Evolutionary conservation across 257 asterid genomes (phyloP).

Genomic region (Jacaranda copaia): DNA sequence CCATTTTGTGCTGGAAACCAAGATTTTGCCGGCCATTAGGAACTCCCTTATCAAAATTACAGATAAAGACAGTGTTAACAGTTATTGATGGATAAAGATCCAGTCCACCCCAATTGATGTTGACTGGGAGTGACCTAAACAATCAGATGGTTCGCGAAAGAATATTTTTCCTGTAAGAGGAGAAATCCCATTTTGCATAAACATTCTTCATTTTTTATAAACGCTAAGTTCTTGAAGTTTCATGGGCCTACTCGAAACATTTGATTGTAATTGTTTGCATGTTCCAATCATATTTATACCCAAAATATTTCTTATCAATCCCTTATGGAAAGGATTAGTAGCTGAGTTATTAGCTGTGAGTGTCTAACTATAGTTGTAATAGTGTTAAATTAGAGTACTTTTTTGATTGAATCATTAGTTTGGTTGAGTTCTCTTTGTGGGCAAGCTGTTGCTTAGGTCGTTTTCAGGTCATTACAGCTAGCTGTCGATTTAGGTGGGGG

Average conservation of each 20-base stretch:
- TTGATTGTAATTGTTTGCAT: neutral
- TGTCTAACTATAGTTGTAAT: neutral
- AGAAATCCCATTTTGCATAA: neutral
- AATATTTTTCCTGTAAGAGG: neutral
- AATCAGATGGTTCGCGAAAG: slow-evolving; percentile 11
- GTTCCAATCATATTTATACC: neutral
- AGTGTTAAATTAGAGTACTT: neutral
- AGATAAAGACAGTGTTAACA: neutral
- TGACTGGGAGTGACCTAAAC: neutral
- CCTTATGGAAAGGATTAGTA: neutral
- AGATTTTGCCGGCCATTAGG: too few species aligned
- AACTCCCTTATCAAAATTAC: too few species aligned
- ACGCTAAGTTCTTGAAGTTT: slow-evolving; percentile 11
- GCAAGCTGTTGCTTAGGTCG: slow-evolving; percentile 13
- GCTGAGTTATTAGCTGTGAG: neutral
- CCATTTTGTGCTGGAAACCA: too few species aligned
- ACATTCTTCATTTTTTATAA: neutral
- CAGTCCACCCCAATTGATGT: neutral
- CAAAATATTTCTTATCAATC: neutral
- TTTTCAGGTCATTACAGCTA: slow-evolving; percentile 20
- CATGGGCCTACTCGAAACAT: neutral
- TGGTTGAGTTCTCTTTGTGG: slow-evolving; percentile 1
- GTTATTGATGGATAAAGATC: neutral
- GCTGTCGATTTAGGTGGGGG: slow-evolving; percentile 1
- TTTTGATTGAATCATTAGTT: slow-evolving; percentile 6